Base-by-base conservation (phyloP, 495 filamentous ascomycete species). In the Xylaria scruposa region DNA sequence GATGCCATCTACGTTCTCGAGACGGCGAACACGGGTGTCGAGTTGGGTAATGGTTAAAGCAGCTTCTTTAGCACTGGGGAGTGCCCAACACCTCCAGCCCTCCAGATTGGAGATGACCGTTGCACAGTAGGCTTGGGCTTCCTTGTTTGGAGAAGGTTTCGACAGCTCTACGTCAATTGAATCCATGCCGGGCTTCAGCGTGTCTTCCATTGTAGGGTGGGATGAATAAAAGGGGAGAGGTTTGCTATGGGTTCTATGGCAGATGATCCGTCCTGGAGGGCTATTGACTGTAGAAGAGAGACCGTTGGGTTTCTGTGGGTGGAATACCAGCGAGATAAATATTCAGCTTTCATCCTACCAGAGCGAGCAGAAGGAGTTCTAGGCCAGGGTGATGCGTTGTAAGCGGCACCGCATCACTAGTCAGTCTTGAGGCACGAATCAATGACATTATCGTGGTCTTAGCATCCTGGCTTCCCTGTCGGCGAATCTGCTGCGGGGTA, bases 41-140 rank as follows among this genome's bases (percentile, higher is more conserved):
- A 78, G 72, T 13, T 73, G 66, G 29, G 59, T 61, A 31, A 66
- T 26, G 9, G 49, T 58, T 9, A 42, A 8, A 4, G 15, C 40
- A 19, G 17, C 1, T 8, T 60, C 42, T 40, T 59, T 49, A 5
- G 26, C 24, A 24, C 24, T 8, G 8, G 70, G 53, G 46, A 72
- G 66, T 7, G n/a, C 36, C 19, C 33, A 10, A 6, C 40, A 0
- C 46, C 21, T 60, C 63, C 59, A 65, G 9, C 76, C 74, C 65
- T 76, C 76, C n/a, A 78, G 12, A 29, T 76, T 76, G 61, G 72
- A 42, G 67, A 73, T 67, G 64, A 66, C 64, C 21, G 54, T 68
- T 7, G 56, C 56, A 33, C 70, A 72, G 70, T 72, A 72, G 9
- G 56, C 51, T 36, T 61, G 29, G 4, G 70, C 63, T 26, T 31